Percentiles rank a stretch among this genome's conserved stretches.
These are phyloP conservation scores for Botrytis porri DNA, from an alignment of 2,329 filamentous ascomycete species.

Conservation along the genomic window DNA sequence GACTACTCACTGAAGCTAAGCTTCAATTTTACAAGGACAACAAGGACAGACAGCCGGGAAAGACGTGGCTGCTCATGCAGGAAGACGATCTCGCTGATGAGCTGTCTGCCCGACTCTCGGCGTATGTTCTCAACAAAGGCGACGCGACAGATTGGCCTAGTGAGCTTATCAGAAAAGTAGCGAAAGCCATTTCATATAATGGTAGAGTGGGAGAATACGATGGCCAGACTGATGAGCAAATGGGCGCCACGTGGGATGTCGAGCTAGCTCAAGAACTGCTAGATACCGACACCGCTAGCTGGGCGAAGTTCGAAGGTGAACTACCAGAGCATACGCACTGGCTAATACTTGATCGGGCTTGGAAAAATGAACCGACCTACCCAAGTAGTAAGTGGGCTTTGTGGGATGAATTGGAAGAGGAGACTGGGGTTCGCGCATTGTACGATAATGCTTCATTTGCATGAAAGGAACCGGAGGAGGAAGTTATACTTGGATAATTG, in stretches of 20 bases:
- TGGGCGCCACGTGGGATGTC: not conserved
- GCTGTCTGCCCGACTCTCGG: not conserved
- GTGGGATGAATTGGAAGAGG: not conserved
- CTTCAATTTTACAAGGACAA: not conserved
- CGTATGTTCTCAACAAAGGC: not conserved
- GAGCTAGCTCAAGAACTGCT: not conserved
- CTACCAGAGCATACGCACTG: not conserved
- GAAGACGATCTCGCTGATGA: not conserved
- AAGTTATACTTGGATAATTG: not conserved
- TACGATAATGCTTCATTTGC: not conserved
- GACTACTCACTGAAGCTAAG: not conserved
- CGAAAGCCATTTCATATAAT: not conserved
- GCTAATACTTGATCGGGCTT: not conserved
- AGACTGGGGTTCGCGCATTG: not conserved
- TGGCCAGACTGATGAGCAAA: not conserved
- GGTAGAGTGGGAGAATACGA: not conserved
- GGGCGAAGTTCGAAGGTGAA: not conserved
- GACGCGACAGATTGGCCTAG: not conserved
- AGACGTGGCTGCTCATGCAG: not conserved
- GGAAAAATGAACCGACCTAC: not conserved
- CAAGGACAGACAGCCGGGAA: fast-evolving
- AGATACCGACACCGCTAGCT: not conserved
- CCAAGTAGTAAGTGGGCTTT: not conserved
- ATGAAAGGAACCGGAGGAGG: not conserved
- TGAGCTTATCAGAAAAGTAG: not conserved